Evolutionary conservation across 2,329 filamentous ascomycete species (phyloP).

Genomic region (Pseudogymnoascus sp.): DNA sequence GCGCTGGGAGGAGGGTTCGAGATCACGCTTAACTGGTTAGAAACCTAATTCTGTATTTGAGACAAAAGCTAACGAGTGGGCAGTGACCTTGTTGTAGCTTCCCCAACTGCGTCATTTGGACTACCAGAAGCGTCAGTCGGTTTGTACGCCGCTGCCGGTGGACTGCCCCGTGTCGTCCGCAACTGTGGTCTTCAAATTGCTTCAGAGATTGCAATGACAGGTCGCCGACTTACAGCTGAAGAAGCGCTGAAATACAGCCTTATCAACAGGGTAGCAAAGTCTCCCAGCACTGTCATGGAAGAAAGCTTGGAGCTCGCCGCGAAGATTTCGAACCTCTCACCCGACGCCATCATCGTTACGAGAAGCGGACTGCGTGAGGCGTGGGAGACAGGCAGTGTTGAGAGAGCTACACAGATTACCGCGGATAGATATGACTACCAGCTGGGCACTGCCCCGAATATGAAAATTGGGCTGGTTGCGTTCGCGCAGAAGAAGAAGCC

Average conservation of each 20-base stretch:
- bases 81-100: slow-evolving; percentile 64
- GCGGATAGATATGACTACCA: slow-evolving; percentile 49
- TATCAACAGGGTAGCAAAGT: slow-evolving; percentile 56
- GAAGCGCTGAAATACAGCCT: slow-evolving; percentile 60
- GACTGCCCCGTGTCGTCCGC: slow-evolving; percentile 59
- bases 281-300: slow-evolving; percentile 39
- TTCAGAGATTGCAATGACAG: slow-evolving; percentile 63
- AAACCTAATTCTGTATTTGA: background rate
- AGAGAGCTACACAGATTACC: slow-evolving; percentile 52
- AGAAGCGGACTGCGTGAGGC: slow-evolving; percentile 64
- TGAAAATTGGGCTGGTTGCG: slow-evolving; percentile 65
- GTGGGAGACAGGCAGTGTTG: slow-evolving; percentile 59
- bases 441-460: slow-evolving; percentile 62
- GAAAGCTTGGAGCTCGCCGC: slow-evolving; percentile 57
- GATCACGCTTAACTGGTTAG: slow-evolving; percentile 38
- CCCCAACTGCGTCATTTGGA: slow-evolving; percentile 54
- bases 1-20: slow-evolving; percentile 73
- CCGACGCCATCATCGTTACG: slow-evolving; percentile 68
- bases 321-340: slow-evolving; percentile 58
- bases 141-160: slow-evolving; percentile 65
- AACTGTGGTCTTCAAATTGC: slow-evolving; percentile 62
- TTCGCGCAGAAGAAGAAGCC: slow-evolving; percentile 72
- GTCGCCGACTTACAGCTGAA: slow-evolving; percentile 51
- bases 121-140: slow-evolving; percentile 67
- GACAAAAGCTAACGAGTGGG: slow-evolving; percentile 52